These are phyloP conservation scores for Moelleriella libera DNA, from an alignment of 2,329 filamentous ascomycete species.

Conservation along the genomic window DNA sequence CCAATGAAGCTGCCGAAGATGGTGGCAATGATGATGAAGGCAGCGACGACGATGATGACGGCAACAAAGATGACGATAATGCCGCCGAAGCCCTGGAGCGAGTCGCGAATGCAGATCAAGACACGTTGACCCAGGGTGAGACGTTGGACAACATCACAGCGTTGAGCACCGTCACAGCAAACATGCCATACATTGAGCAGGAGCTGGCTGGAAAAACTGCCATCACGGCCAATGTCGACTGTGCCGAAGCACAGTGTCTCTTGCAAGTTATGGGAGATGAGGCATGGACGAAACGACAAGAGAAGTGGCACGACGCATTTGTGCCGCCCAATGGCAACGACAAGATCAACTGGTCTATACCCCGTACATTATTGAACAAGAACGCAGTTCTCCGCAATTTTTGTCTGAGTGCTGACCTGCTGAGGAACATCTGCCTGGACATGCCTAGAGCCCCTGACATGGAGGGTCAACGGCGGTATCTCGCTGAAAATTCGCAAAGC, in stretches of 20 bases:
- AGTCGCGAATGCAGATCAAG: neutral
- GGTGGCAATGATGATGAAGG: too few species aligned
- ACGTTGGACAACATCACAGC: neutral
- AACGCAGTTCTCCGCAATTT: neutral
- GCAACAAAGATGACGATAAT: too few species aligned
- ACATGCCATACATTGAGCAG: constrained; percentile 3
- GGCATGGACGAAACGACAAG: constrained; percentile 1
- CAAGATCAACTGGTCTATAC: neutral
- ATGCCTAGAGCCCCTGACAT: constrained; percentile 1
- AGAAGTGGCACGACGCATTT: constrained; percentile 1
- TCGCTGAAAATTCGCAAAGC: neutral
- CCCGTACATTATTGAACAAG: neutral
- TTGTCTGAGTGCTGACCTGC: neutral
- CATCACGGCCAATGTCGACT: neutral
- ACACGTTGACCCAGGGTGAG: neutral
- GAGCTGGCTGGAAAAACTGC: neutral
- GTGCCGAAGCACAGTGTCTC: neutral
- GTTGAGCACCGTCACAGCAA: neutral
- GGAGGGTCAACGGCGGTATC: neutral
- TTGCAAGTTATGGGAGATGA: neutral
- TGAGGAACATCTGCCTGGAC: neutral
- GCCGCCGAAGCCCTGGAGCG: neutral
- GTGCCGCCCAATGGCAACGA: neutral
- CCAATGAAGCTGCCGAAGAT: too few species aligned
- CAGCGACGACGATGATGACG: too few species aligned